These are phyloP conservation scores for Entomortierella parvispora DNA, from an alignment of 192 early-diverging fungal genomes.

Conservation along the genomic window DNA sequence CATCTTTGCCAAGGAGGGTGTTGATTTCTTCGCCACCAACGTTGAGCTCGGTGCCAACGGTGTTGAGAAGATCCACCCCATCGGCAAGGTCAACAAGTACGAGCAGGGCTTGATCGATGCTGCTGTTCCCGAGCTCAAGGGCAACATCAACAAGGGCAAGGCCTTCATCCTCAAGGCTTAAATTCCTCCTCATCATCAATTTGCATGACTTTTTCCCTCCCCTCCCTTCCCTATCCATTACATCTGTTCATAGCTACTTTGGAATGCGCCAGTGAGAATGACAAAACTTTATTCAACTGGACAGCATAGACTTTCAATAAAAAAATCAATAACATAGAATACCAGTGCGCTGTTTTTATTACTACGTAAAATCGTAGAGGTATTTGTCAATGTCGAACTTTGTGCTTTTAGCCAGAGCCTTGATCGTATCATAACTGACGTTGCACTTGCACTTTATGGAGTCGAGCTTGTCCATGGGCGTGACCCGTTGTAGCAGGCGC, in stretches of 20 bases:
- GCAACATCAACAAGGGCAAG: slow-evolving; percentile 91
- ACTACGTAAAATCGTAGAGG: slow-evolving; percentile 69
- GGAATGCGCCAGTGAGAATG: not conserved
- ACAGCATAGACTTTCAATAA: not conserved
- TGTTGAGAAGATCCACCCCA: slow-evolving; percentile 86
- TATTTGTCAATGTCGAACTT: slow-evolving; percentile 90
- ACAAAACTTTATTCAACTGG: not conserved
- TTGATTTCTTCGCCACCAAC: slow-evolving; percentile 78
- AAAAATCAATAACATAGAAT: no score
- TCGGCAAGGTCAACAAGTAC: slow-evolving; percentile 77
- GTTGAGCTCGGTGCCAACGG: slow-evolving; percentile 81
- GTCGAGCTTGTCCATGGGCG: slow-evolving; percentile 80
- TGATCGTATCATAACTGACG: slow-evolving; percentile 83
- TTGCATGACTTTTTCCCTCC: not conserved
- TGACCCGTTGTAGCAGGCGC: slow-evolving; percentile 77
- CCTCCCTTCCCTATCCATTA: not conserved
- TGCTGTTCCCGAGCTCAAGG: slow-evolving; percentile 85
- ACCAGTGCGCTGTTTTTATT: not conserved
- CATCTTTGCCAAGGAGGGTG: slow-evolving; percentile 63
- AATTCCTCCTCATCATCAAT: not conserved
- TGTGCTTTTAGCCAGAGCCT: slow-evolving; percentile 76
- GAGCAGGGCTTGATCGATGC: slow-evolving; percentile 83
- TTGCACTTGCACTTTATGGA: slow-evolving; percentile 90
- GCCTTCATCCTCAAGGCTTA: slow-evolving; percentile 71
- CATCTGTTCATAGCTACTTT: slow-evolving; percentile 31